Evolutionary conservation across 164 flowering plant genomes (phyloP), one percentile per base, ranked within the genome.

Genomic region (Annona cherimola): DNA sequence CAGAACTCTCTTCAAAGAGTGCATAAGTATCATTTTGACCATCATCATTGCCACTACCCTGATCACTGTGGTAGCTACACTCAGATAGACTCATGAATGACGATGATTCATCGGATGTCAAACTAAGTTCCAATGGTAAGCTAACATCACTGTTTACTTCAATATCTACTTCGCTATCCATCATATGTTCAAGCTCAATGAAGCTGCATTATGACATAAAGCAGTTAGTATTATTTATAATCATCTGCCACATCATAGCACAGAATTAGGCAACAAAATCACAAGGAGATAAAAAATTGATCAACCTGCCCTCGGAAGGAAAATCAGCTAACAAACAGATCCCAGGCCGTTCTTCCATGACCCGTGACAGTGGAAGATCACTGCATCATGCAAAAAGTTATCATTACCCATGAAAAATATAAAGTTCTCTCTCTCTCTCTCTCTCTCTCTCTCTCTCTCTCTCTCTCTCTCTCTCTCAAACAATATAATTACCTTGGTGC

Each of bases 41-140:
- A 77, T 92, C 94, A 74, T 92, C 97, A 76, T 88, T 90, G 43
- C 96, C 90, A 77, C 93, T 89, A 57, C 92, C 87, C 73, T 78
- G 90, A 78, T 91, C 96, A 75, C 92, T 89, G 72, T 75, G 83
- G 73, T 86, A 87, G 81, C 91, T 88, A 82, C 90, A 84, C 65
- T 91, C 98, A 1, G 92, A 85, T 35, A 83, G 77, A 76, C 84
- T 82, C 75, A 79, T 70, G 55, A 80, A 79, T 42, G 76, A 41
- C 8, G 84, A 81, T 68, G 76, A 80, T 61, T 83, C 91, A n/a
- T 88, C 87, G 39, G 83, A 59, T n/a, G 78, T 85, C 75, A 83
- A 77, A 69, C 87, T 84, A 61, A 79, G 69, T 71, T 79, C 79
- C 0, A 83, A 84, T 61, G 86, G 83, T 73, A 80, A 69, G 79